Base-by-base conservation (phyloP, 805 yeast genomes). In the Blastobotrys terrestris region DNA sequence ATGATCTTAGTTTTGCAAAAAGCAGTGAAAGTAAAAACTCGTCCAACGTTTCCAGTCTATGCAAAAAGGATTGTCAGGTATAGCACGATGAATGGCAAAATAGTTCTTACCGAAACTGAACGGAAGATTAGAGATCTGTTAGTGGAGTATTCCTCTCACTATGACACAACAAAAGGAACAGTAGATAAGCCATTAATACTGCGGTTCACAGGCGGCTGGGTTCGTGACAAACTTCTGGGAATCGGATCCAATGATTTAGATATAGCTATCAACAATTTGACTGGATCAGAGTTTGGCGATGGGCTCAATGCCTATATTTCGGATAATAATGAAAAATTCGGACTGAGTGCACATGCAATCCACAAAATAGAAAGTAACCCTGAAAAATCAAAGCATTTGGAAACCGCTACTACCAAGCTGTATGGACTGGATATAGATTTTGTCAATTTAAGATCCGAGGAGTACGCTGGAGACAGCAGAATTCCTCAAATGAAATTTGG, bases 181-280 rank as follows among this genome's bases (percentile, higher is more conserved):
- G 16, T 46, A 4, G 54, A 56, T 31, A 50, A 53, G n/a, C n/a
- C n/a, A n/a, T 65, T 84, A 7, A 83, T 77, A 44, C 73, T 87
- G 13, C 68, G 99, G 55, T 87, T 94, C 59, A 91, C 97, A 0
- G 99, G 99, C 39, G 99, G 99, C 0, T 92, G 99, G 99, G 99
- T 94, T 2, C 77, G 99, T 60, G 99, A 94, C 67, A 94, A 94
- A 69, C 72, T 94, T 26, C 72, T 94, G 31, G 95, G 96, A 0
- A 76, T 77, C 46, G 81, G 80, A 19, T 83, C 92, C 43, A 83
- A 92, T 63, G 99, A 94, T 67, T 74, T 94, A 31, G 99, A 94
- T 62, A 87, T 94, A 47, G 97, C 97, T 4, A 81, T 94, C 47
- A 90, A 94, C 67, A 75, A 75, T 51, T 70, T 88, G 63, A 80